Evolutionary conservation across 768 basidiomycete species (phyloP).

Genomic region (Chlorophyllum brunneum): DNA sequence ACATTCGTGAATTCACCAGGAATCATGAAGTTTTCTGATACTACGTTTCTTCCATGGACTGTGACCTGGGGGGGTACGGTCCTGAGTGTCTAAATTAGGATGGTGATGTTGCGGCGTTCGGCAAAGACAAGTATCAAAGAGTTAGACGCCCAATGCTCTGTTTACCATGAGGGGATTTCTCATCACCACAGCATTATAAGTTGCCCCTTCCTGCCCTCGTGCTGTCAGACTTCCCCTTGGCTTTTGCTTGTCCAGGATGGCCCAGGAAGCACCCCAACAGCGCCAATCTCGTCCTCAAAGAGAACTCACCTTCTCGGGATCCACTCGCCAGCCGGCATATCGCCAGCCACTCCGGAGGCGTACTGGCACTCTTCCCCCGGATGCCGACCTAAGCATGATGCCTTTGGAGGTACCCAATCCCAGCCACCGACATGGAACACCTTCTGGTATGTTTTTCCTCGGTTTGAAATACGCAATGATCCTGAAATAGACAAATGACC

Average conservation of each 20-base stretch:
- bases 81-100: neutral
- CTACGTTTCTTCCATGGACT: no score
- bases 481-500: neutral
- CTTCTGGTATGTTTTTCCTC: neutral
- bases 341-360: neutral
- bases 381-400: constrained; percentile 2
- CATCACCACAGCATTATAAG: neutral
- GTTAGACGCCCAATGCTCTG: neutral
- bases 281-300: neutral
- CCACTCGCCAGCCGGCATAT: neutral
- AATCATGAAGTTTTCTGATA: no score
- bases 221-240: neutral
- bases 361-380: neutral
- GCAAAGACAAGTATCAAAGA: neutral
- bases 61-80: no score
- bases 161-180: constrained; percentile 2
- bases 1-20: no score
- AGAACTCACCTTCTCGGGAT: neutral
- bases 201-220: neutral
- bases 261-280: neutral
- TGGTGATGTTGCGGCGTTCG: neutral
- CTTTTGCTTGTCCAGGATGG: constrained; percentile 2
- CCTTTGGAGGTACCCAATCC: constrained; percentile 8
- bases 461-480: neutral
- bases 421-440: constrained; percentile 12